phyloP scores from a whole-genome alignment of 2,329 filamentous ascomycete species.

The Dendryphion nanum region DNA sequence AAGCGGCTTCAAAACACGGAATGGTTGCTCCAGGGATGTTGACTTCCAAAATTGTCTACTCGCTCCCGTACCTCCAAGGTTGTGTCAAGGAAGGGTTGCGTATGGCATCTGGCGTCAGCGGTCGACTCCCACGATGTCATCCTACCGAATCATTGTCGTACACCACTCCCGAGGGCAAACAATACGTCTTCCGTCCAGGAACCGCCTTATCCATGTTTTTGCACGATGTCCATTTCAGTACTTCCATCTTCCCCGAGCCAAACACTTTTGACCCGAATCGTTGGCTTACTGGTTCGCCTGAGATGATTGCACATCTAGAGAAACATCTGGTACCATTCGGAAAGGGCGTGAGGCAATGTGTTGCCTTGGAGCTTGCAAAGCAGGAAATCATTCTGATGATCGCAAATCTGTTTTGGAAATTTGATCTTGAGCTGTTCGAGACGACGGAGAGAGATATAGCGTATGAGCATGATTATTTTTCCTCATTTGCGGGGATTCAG shows the following conservation, averaged over 20 bases:
- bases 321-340: conserved; percentile 14
- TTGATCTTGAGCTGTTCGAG: conserved; percentile 10
- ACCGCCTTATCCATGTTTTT: conserved; percentile 12
- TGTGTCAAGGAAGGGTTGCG: conserved; percentile 16
- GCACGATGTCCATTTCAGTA: conserved; percentile 9
- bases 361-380: conserved; percentile 14
- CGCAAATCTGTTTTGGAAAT: conserved; percentile 13
- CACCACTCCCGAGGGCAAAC: conserved; percentile 1
- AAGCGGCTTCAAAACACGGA: conserved; percentile 1
- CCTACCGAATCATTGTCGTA: conserved; percentile 8
- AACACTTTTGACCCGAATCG: conserved; percentile 13
- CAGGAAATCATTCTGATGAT: conserved; percentile 10
- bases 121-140: conserved; percentile 12
- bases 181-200: conserved; percentile 12
- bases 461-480: conserved; percentile 9
- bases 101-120: conserved; percentile 7
- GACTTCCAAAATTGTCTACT: conserved; percentile 6
- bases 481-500: conserved; percentile 7
- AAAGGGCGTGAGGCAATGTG: conserved; percentile 12
- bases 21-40: conserved; percentile 7
- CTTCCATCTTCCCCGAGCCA: conserved; percentile 12
- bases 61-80: conserved; percentile 14
- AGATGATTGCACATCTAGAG: conserved; percentile 7
- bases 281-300: conserved; percentile 8
- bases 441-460: conserved; percentile 10